Percentiles rank a stretch among this genome's conserved stretches.
phyloP scores from a whole-genome alignment of 768 basidiomycete species.

The Royoungia palumana region DNA sequence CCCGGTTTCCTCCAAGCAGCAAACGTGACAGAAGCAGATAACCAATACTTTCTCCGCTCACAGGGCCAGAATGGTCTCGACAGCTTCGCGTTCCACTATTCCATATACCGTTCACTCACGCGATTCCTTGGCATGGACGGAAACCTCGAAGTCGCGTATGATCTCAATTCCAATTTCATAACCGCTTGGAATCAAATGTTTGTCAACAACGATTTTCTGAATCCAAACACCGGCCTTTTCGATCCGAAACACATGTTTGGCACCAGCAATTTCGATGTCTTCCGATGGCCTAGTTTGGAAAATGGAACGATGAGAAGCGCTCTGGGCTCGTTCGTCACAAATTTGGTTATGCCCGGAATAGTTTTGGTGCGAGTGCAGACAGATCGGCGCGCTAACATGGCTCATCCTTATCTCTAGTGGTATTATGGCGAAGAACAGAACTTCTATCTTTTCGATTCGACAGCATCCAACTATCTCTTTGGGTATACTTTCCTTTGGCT shows the following conservation, averaged over 20 bases:
- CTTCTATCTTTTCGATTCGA: constrained; percentile 83
- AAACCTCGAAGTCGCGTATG: constrained; percentile 87
- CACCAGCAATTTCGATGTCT: constrained; percentile 92
- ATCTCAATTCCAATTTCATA: constrained; percentile 77
- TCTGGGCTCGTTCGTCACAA: constrained; percentile 74
- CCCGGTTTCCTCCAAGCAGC: constrained; percentile 66
- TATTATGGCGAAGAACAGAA: constrained; percentile 94
- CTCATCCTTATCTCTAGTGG: constrained; percentile 37
- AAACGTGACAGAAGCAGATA: constrained; percentile 55
- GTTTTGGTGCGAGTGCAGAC: constrained; percentile 52
- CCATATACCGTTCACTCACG: constrained; percentile 79
- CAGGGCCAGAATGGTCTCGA: constrained; percentile 63
- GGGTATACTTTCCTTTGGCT: constrained; percentile 46
- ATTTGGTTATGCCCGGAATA: constrained; percentile 83
- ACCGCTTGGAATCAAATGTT: constrained; percentile 93
- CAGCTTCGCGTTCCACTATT: constrained; percentile 88
- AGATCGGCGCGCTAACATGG: background rate
- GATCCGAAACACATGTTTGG: constrained; percentile 92
- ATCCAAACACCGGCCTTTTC: constrained; percentile 56
- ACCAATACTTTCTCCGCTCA: constrained; percentile 79
- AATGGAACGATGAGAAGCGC: constrained; percentile 78
- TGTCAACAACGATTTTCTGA: constrained; percentile 82
- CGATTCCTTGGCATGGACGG: constrained; percentile 97
- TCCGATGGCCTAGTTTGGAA: constrained; percentile 86
- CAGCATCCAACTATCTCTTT: constrained; percentile 90